Evolutionary conservation across 352 stramenopile genomes (phyloP), one percentile per base, ranked within the genome.

Genomic region (Globisporangium camurandrum): DNA sequence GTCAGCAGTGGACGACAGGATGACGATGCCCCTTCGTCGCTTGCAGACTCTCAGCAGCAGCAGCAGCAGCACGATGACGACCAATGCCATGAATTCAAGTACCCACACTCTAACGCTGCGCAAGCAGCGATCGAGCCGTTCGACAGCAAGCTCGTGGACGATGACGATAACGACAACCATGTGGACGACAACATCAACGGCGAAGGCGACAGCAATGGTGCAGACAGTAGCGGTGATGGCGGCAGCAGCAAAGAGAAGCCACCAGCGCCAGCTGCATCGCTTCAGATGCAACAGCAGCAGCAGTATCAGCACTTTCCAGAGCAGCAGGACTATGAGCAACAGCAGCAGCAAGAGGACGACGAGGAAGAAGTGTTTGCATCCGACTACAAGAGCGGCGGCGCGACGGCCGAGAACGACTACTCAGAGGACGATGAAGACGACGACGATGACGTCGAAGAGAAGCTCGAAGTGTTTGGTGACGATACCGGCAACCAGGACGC

Each of bases 391-490:
- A 23, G 14, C 11, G n/a, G n/a, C n/a, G 16, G 22, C 30, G 26
- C 8, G 4, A 28, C 17, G 11, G 31, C 58, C 5, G 41, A 46
- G 5, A 36, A 42, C 22, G 39, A 44, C 41, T 38, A 52, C 20
- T 52, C 22, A 19, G 30, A 47, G 8, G 50, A 55, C 34, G 28
- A 46, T n/a, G 22, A 47, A 6, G 47, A 57, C 5, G 52, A 51
- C 1, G 56, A 60, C 11, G 50, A 66, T 10, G 66, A 81, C 1
- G 64, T 76, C 0, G 55, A 67, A 0, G 69, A 75, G 4, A 64
- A 63, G 19, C 34, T 78, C 16, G 75, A 84, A 42, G 60, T 80
- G 39, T 84, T 84, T 39, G 51, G 49, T 0, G 40, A 61, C 31
- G 41, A 48, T n/a, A 24, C 20, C 20, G 38, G 49, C 19, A 68